These are phyloP conservation scores for Acidomyces sp. DNA, from an alignment of 495 filamentous ascomycete genomes.

Conservation along the genomic window DNA sequence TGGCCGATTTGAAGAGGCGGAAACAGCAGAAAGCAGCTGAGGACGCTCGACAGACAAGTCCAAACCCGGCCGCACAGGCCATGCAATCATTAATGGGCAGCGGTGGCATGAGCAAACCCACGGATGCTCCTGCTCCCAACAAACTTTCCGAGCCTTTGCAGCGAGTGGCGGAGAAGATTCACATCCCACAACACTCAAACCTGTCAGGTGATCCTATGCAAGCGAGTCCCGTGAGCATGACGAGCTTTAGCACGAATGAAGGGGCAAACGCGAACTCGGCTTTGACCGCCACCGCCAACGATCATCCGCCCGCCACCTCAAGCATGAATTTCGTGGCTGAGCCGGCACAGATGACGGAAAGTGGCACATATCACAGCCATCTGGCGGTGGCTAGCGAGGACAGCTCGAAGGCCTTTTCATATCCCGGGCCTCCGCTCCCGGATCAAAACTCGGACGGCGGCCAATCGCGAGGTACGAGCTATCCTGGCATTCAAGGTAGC, in stretches of 20 bases:
- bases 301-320: slow-evolving; percentile 22
- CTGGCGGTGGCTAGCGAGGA: slow-evolving; percentile 20
- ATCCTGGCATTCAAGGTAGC: slow-evolving; percentile 52
- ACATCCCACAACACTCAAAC: slow-evolving; percentile 28
- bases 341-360: slow-evolving; percentile 20
- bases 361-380: slow-evolving; percentile 16
- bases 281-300: slow-evolving; percentile 35
- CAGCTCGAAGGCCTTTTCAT: slow-evolving; percentile 29
- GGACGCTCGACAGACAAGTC: slow-evolving; percentile 32
- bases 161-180: slow-evolving; percentile 29
- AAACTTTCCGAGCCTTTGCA: slow-evolving; percentile 32
- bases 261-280: slow-evolving; percentile 23
- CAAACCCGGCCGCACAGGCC: slow-evolving; percentile 40
- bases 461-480: slow-evolving; percentile 55
- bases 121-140: slow-evolving; percentile 30
- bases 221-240: slow-evolving; percentile 33
- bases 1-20: slow-evolving; percentile 41
- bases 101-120: slow-evolving; percentile 40
- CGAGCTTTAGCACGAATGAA: slow-evolving; percentile 31
- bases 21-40: slow-evolving; percentile 36
- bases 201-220: slow-evolving; percentile 28
- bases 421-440: slow-evolving; percentile 28
- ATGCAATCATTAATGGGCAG: slow-evolving; percentile 43
- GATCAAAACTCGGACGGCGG: slow-evolving; percentile 29
- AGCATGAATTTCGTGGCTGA: slow-evolving; percentile 20